Evolutionary conservation across 768 basidiomycete genomes (phyloP), one percentile per base, ranked within the genome.

Genomic region (Amanita rubescens): DNA sequence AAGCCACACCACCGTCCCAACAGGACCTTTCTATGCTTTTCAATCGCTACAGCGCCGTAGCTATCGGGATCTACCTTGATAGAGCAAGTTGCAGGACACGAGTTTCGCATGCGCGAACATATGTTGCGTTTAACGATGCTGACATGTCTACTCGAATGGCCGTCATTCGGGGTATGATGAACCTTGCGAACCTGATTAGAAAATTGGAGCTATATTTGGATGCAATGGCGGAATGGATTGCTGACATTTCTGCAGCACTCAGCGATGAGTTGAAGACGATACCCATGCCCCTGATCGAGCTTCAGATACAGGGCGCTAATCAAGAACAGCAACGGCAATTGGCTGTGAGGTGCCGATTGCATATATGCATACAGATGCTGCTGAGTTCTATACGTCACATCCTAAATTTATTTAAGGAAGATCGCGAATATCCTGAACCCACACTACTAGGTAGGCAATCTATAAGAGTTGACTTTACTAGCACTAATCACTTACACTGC

Each of bases 31-130:
- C 90, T 0, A 83, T 83, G 76, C 73, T 95, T 32, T 81, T 85
- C 67, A 96, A 96, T 66, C 82, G 93, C 8, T 82, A 90, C 60
- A 81, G 79, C 46, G 84, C 87, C 10, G 72, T 87, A 58, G 80
- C 85, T 5, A 72, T 90, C 24, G 83, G 82, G 3, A 75, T 88
- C 39, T 77, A 84, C 59, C 77, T 96, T 42, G 81, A 86, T 43
- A 62, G 71, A 1, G 59, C 71, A 2, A 75, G 77, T 19, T 67
- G 76, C 43, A 68, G 67, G 3, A 73, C 75, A 41, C 80, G 86
- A 14, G 66, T 94, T 38, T 67, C 74, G n/a, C 82, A 81, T 49
- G 84, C 86, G 5, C 79, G 75, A 15, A 76, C 75, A 24, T 91
- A 88, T 59, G 74, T 90, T 51, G 67, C 71, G 51, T 93, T 94